phyloP scores from a whole-genome alignment of 2,329 filamentous ascomycete genomes.

The Fusarium subglutinans region DNA sequence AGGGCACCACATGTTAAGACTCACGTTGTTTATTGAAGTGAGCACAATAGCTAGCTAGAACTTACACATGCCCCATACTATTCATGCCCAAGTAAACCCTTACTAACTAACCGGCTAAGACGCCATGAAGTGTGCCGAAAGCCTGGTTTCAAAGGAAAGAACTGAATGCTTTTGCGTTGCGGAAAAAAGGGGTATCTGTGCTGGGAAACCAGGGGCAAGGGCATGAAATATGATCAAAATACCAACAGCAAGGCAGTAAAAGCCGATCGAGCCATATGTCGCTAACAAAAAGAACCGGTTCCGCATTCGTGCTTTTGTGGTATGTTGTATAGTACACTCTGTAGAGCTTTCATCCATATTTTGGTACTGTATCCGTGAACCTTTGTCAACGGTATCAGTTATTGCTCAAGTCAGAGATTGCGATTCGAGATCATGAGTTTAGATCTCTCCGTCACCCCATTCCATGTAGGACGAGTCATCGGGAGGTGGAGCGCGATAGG shows the following conservation, averaged over 20 bases:
- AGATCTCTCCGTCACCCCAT: slow-evolving; percentile 51
- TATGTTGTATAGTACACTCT: slow-evolving; percentile 16
- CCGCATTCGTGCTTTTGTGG: neutral
- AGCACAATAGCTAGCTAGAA: slow-evolving; percentile 13
- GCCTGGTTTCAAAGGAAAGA: neutral
- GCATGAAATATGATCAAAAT: slow-evolving; percentile 3
- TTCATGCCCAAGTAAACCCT: neutral
- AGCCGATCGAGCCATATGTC: slow-evolving; percentile 6
- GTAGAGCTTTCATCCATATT: neutral
- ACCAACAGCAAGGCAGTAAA: neutral
- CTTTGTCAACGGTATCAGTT: neutral
- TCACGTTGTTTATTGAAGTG: neutral
- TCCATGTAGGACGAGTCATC: slow-evolving; percentile 26
- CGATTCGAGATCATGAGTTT: neutral
- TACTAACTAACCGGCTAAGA: neutral
- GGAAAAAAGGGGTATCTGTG: slow-evolving; percentile 22
- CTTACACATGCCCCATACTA: slow-evolving; percentile 8
- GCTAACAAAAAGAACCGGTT: slow-evolving; percentile 5
- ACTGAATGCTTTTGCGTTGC: neutral
- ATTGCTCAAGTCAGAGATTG: neutral
- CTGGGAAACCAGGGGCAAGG: neutral
- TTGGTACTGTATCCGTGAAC: neutral
- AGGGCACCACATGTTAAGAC: neutral
- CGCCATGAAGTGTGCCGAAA: neutral
- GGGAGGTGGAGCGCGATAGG: neutral